Conservation (phyloP, 2,329 filamentous ascomycete species). For the Volutella citrinella region DNA sequence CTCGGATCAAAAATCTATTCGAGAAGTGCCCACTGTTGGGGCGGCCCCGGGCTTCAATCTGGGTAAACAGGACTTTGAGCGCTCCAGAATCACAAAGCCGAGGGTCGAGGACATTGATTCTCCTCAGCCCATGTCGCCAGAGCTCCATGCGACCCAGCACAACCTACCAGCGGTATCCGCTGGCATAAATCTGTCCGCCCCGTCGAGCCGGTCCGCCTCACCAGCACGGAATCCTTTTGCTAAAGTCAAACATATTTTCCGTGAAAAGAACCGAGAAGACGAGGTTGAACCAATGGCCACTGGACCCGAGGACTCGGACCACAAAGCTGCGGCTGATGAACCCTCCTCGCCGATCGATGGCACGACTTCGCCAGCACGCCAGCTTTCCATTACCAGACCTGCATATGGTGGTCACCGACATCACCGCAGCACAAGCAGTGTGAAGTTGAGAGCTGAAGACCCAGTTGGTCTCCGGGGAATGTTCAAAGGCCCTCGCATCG, state of each 20-base stretch:
- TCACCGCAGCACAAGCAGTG: slow-evolving; percentile 47
- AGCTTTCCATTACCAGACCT: slow-evolving; percentile 27
- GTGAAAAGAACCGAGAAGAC: slow-evolving; percentile 50
- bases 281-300: slow-evolving; percentile 28
- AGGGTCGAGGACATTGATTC: slow-evolving; percentile 43
- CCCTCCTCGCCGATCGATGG: slow-evolving; percentile 19
- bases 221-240: slow-evolving; percentile 58
- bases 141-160: slow-evolving; percentile 45
- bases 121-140: slow-evolving; percentile 51
- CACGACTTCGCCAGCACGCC: slow-evolving; percentile 34
- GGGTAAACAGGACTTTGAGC: slow-evolving; percentile 47
- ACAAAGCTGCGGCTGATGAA: slow-evolving; percentile 25
- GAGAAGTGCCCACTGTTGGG: slow-evolving; percentile 17
- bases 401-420: slow-evolving; percentile 47
- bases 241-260: slow-evolving; percentile 55
- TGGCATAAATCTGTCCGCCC: slow-evolving; percentile 61
- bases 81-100: slow-evolving; percentile 37
- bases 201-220: slow-evolving; percentile 60
- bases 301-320: slow-evolving; percentile 32
- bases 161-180: slow-evolving; percentile 54
- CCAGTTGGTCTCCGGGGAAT: slow-evolving; percentile 54
- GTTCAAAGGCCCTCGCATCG: slow-evolving; percentile 74
- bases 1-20: slow-evolving; percentile 30
- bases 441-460: slow-evolving; percentile 39
- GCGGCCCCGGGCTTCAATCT: slow-evolving; percentile 24